Conservation (phyloP, 2,329 filamentous ascomycete genomes). For the Aureobasidium sp. region DNA sequence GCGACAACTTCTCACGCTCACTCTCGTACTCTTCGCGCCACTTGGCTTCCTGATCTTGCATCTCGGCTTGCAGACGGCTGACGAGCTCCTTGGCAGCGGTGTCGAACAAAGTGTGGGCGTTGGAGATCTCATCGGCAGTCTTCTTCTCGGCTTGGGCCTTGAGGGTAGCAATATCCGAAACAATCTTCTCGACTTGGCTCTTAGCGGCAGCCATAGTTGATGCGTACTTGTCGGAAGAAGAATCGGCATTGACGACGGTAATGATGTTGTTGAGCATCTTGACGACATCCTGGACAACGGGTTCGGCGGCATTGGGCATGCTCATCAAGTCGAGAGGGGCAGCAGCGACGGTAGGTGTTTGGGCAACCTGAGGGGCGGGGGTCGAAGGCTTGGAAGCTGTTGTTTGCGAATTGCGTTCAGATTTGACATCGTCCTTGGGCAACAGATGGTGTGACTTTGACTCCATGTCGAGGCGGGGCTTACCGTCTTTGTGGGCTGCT, state of each 20-base stretch:
- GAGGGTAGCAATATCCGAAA: constrained; percentile 66
- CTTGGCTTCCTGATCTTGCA: constrained; percentile 69
- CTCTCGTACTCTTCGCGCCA: constrained; percentile 85
- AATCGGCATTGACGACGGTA: constrained; percentile 82
- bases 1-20: constrained; percentile 73
- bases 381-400: constrained; percentile 17
- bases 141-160: constrained; percentile 62
- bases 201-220: constrained; percentile 79
- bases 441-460: constrained; percentile 19
- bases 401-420: constrained; percentile 21
- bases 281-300: constrained; percentile 84
- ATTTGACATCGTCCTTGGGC: constrained; percentile 20
- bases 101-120: constrained; percentile 72
- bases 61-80: constrained; percentile 73
- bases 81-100: constrained; percentile 81
- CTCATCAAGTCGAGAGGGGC: constrained; percentile 70
- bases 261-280: constrained; percentile 97
- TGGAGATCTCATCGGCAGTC: constrained; percentile 66
- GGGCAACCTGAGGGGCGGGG: constrained; percentile 49
- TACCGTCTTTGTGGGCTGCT: constrained; percentile 7
- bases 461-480: constrained; percentile 22
- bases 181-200: constrained; percentile 69
- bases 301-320: constrained; percentile 70
- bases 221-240: constrained; percentile 68
- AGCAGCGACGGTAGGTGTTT: constrained; percentile 43